Conservation (phyloP, 2,329 filamentous ascomycete genomes). For the Botrytis fragariae region DNA sequence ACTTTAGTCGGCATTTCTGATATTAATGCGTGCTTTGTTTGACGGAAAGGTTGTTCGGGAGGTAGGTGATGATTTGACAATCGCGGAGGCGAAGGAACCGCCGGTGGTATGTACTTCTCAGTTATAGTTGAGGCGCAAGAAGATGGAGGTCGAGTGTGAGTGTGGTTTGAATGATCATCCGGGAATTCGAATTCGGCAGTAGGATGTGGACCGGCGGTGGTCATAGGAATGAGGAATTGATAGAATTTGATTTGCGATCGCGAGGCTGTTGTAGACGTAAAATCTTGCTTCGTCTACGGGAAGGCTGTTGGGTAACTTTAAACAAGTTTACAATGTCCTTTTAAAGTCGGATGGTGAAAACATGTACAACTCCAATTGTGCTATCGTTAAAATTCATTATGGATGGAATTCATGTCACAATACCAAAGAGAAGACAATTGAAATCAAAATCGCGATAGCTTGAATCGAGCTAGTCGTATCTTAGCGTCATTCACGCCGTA, state of each 20-base stretch:
- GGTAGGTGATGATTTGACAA: conserved; percentile 55
- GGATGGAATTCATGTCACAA: neutral
- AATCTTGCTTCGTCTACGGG: neutral
- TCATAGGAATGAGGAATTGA: conserved; percentile 20
- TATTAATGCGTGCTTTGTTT: conserved; percentile 14
- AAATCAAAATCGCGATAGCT: conserved; percentile 16
- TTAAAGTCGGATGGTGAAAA: neutral
- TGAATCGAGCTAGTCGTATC: conserved; percentile 7
- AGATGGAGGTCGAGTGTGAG: conserved; percentile 15
- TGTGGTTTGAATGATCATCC: conserved; percentile 14
- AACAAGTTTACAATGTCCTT: neutral
- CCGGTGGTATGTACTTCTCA: conserved; percentile 52
- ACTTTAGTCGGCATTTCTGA: conserved; percentile 39
- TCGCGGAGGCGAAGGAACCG: conserved; percentile 59
- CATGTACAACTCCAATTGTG: neutral
- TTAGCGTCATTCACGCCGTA: neutral
- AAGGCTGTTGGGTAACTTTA: neutral
- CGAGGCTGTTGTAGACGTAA: neutral
- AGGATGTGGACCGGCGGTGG: conserved; percentile 16
- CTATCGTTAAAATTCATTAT: conserved; percentile 10
- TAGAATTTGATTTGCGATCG: conserved; percentile 6
- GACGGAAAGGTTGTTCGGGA: conserved; percentile 37
- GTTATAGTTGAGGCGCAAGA: conserved; percentile 43
- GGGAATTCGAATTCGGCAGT: conserved; percentile 9
- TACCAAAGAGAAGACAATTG: neutral